A percentile compares a stretch with the other conserved stretches of the same genome.
Conservation (phyloP, 2,329 filamentous ascomycete species). For the Fusarium sp. region DNA sequence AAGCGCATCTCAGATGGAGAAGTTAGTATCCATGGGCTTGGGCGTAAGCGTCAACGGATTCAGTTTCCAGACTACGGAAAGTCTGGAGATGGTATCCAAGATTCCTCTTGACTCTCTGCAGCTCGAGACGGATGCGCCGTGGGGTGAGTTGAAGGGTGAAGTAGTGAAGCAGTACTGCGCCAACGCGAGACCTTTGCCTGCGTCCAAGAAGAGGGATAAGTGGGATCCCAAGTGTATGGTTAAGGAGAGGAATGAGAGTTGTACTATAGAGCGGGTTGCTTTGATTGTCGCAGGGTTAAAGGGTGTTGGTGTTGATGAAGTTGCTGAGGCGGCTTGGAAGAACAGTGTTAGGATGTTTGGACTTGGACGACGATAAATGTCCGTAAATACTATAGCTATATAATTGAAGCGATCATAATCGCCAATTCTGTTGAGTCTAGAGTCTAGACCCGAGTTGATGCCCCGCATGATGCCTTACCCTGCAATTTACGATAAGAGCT, state of each 20-base stretch:
- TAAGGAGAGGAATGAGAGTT: slow-evolving; percentile 65
- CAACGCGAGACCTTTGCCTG: slow-evolving; percentile 53
- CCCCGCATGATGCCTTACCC: neutral
- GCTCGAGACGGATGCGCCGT: slow-evolving; percentile 47
- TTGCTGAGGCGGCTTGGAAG: slow-evolving; percentile 54
- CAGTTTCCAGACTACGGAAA: slow-evolving; percentile 50
- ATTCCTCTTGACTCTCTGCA: slow-evolving; percentile 42
- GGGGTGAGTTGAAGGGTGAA: slow-evolving; percentile 46
- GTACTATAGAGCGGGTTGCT: slow-evolving; percentile 60
- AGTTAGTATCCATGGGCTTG: slow-evolving; percentile 37
- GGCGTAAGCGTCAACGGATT: slow-evolving; percentile 60
- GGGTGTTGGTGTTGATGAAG: slow-evolving; percentile 56
- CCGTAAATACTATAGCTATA: neutral
- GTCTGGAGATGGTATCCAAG: slow-evolving; percentile 42
- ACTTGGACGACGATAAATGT: slow-evolving; percentile 36
- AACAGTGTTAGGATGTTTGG: slow-evolving; percentile 53
- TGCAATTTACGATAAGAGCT: neutral
- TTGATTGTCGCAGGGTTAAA: slow-evolving; percentile 62
- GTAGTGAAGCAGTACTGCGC: slow-evolving; percentile 56
- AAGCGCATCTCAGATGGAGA: slow-evolving; percentile 42
- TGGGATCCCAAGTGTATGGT: slow-evolving; percentile 60
- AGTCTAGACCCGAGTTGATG: neutral
- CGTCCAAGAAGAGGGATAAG: slow-evolving; percentile 62
- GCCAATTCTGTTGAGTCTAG: neutral
- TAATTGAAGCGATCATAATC: neutral